Conservation (phyloP, 2,329 filamentous ascomycete genomes). For the Neofusicoccum parvum region DNA sequence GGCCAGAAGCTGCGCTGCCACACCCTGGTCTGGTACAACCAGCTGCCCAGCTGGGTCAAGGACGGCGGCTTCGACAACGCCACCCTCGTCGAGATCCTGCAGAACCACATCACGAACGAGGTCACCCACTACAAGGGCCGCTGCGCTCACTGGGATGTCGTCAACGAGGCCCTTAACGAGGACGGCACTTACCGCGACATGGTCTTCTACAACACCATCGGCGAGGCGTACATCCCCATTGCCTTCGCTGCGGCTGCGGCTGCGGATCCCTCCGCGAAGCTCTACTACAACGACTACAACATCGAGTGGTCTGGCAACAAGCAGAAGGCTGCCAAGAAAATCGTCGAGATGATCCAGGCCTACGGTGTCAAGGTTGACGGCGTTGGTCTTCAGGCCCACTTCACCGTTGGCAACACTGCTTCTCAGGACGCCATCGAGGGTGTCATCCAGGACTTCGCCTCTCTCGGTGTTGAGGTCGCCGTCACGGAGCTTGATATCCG, state of each 20-base stretch:
- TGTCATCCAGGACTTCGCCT: slow-evolving; percentile 55
- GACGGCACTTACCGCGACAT: slow-evolving; percentile 58
- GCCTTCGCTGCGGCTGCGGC: slow-evolving; percentile 59
- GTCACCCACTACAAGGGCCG: slow-evolving; percentile 44
- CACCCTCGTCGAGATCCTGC: slow-evolving; percentile 44
- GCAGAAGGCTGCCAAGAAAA: slow-evolving; percentile 36
- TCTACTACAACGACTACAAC: slow-evolving; percentile 62
- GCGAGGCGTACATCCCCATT: slow-evolving; percentile 53
- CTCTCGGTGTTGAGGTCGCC: slow-evolving; percentile 59
- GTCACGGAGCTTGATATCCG: slow-evolving; percentile 67
- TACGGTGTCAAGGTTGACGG: slow-evolving; percentile 38
- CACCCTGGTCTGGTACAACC: slow-evolving; percentile 46
- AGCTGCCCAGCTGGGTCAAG: slow-evolving; percentile 43
- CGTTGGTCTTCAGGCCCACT: slow-evolving; percentile 57
- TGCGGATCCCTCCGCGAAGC: slow-evolving; percentile 58
- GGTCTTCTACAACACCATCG: slow-evolving; percentile 49
- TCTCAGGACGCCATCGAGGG: slow-evolving; percentile 39
- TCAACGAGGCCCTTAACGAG: slow-evolving; percentile 62
- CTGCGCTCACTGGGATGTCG: slow-evolving; percentile 64
- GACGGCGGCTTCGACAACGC: slow-evolving; percentile 41
- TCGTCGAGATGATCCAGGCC: slow-evolving; percentile 42
- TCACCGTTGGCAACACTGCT: slow-evolving; percentile 46
- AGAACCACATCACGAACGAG: slow-evolving; percentile 45
- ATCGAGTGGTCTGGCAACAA: slow-evolving; percentile 44
- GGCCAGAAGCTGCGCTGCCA: slow-evolving; percentile 43